Base-by-base conservation (phyloP, 2,329 filamentous ascomycete genomes). In the Domatiomyces catenatus region DNA sequence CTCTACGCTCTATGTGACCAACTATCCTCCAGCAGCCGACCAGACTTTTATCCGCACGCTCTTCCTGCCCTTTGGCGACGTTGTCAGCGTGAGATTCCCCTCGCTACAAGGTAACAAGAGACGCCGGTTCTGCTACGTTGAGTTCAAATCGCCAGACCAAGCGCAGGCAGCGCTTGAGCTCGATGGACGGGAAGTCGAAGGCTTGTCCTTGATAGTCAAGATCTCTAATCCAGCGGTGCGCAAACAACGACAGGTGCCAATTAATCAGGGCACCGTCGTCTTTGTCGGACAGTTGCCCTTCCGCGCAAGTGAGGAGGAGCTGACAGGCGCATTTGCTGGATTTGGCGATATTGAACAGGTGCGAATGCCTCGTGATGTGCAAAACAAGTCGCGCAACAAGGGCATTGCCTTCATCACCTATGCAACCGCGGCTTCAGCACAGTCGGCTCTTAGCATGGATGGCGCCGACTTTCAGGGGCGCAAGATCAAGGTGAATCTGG, bases 71-170 rank as follows among this genome's bases (percentile, higher is more conserved):
- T 90, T 82, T 61, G 92, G 92, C 44, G 80, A 90, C 44, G 81
- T 98, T 50, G 74, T 94, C 50, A 86, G 83, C 60, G 76, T 96
- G 48, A 83, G 92, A 19, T 92, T 92, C 69, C 92, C 92, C 1
- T 94, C 87, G 51, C 76, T 98, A 48, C 93, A 93, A 64, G 88
- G 77, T 66, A 90, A 95, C 61, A 82, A 83, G 1, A 82, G 86
- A 59, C 85, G 92, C 28, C 83, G 92, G 20, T 98, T 98, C 69
- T 95, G 89, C 70, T 98, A 98, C 65, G 75, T 95, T 5, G 86
- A 93, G n/a, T 95, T 95, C 64, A 75, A 80, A 46, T 79, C 80
- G 28, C 67, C 75, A 2, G 73, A 75, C n/a, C 76, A 78, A 48
- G 86, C 88, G 0, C 74, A 79, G 42, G 79, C 77, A 47, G 89